Base-by-base conservation (phyloP, 1,284 basidiomycete species). In the Megacollybia platyphylla region DNA sequence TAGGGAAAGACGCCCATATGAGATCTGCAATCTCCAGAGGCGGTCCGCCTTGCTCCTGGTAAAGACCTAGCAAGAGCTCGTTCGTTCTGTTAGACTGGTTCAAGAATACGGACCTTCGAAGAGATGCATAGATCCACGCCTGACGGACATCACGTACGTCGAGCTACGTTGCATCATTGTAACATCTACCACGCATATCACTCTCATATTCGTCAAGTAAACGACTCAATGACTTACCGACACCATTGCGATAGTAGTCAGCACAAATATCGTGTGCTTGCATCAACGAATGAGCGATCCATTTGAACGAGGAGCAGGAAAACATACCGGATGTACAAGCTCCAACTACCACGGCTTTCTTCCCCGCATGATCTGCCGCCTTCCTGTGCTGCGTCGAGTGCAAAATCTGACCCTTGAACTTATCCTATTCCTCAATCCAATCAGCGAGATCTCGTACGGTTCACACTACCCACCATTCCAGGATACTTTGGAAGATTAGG, bases 331-430 rank as follows among this genome's bases (percentile, higher is more conserved):
- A 24, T 4, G 20, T 80, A 48, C 75, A 73, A 11, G 77, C 66
- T 0, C 79, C 79, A 17, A 83, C 59, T 0, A 83, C 69, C 7
- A 73, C 67, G 1, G 78, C 78, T 46, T 72, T 75, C 59, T 80
- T 79, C 17, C 73, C 75, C 5, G 44, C 46, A 55, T 74, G 73
- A 42, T 75, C 70, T 3, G 52, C 54, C 0, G 74, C 76, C 8
- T 54, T 62, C 18, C 64, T 65, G 52, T 78, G 70, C 41, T 65
- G 47, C 15, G 53, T 61, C 2, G 79, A 81, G 55, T 83, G 80
- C 7, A 77, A 52, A 5, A 74, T 62, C 42, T 64, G 57, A 10
- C 80, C 80, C 34, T 65, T 64, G 61, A 78, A 83, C 15, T 15
- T 15, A 15, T 15, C 15, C 15, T 15, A 15, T 15, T 15, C 15